Percentiles rank a stretch among this genome's conserved stretches.
Evolutionary conservation across 225 moss, liverwort and hornwort species (phyloP).

Genomic region (Asterella californica): DNA sequence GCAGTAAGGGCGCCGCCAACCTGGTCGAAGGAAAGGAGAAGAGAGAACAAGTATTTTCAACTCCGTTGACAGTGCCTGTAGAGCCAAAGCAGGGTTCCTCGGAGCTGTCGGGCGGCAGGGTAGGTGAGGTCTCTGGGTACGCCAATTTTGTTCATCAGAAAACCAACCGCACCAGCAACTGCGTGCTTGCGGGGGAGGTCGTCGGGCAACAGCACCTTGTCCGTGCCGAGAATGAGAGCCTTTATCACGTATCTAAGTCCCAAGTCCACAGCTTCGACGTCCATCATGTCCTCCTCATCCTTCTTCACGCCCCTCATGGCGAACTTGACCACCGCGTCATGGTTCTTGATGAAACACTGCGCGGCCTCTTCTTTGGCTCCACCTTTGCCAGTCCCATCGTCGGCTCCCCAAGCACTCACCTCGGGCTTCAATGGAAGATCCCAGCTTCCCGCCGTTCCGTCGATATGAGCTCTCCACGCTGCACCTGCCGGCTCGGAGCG

Average conservation of each 20-base stretch:
- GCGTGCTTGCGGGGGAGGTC: slow-evolving; percentile 33
- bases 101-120: slow-evolving; percentile 79
- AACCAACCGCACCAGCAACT: slow-evolving; percentile 60
- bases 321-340: slow-evolving; percentile 53
- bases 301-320: slow-evolving; percentile 41
- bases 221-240: slow-evolving; percentile 57
- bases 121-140: slow-evolving; percentile 75
- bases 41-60: background rate
- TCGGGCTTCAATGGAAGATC: slow-evolving; percentile 72
- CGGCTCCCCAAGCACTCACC: slow-evolving; percentile 76
- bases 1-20: no score
- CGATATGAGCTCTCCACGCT: slow-evolving; percentile 53
- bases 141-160: slow-evolving; percentile 56
- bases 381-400: slow-evolving; percentile 62
- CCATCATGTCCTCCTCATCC: slow-evolving; percentile 31
- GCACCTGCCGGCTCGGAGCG: slow-evolving; percentile 44
- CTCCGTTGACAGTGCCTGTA: slow-evolving; percentile 27
- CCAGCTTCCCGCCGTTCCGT: slow-evolving; percentile 72
- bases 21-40: no score
- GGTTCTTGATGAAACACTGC: slow-evolving; percentile 52
- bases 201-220: slow-evolving; percentile 34
- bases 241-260: slow-evolving; percentile 62
- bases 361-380: slow-evolving; percentile 69
- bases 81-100: slow-evolving; percentile 72
- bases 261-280: slow-evolving; percentile 45